Conservation (phyloP, 2,329 filamentous ascomycete species). For the Microsporum canis region DNA sequence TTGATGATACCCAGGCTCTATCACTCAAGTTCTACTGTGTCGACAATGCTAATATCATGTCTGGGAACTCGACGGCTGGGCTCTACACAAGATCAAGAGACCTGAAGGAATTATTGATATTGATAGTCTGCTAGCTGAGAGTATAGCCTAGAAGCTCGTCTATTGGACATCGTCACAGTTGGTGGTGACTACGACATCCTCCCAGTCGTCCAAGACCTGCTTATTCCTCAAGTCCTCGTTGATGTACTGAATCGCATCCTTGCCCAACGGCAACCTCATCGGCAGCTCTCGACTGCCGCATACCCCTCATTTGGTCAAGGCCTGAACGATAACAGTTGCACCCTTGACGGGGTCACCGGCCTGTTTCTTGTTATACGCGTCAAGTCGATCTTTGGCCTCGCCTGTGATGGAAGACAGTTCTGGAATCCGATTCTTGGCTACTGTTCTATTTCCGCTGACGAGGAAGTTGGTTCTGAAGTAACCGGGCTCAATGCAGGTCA, state of each 20-base stretch:
- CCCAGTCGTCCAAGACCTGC: constrained; percentile 4
- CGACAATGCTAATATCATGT: no score
- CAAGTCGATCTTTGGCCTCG: background rate
- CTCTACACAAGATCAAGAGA: no score
- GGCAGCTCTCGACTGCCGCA: constrained; percentile 17
- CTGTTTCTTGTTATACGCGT: constrained; percentile 13
- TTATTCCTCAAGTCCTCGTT: background rate
- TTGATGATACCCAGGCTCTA: no score
- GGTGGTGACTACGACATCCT: background rate
- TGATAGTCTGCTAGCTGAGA: background rate
- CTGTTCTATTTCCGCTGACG: background rate
- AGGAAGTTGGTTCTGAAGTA: constrained; percentile 20
- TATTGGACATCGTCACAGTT: constrained; percentile 3
- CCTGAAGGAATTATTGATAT: background rate
- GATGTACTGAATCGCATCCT: background rate
- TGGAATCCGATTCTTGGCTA: background rate
- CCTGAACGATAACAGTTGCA: constrained; percentile 20
- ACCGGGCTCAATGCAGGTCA: constrained; percentile 21
- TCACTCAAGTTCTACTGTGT: no score
- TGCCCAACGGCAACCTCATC: constrained; percentile 20
- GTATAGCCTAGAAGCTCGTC: background rate
- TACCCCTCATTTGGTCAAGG: constrained; percentile 19
- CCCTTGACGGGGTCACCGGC: constrained; percentile 21
- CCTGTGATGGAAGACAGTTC: background rate
- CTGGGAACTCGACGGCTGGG: no score